These are phyloP conservation scores for Lentinula lateritia DNA, from an alignment of 768 basidiomycete genomes.

Conservation along the genomic window DNA sequence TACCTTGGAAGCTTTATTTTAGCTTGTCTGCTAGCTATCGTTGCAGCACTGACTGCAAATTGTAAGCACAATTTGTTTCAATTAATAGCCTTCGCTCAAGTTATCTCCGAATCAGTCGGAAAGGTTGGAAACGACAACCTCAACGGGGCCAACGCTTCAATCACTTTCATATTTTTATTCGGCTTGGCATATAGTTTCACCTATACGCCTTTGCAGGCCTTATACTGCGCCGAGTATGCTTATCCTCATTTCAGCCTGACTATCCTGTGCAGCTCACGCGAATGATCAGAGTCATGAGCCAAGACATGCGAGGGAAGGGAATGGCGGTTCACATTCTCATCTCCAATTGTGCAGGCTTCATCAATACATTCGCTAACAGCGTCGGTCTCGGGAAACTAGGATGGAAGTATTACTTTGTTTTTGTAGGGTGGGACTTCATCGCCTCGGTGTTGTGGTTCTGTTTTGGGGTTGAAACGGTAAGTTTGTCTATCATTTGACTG, in stretches of 20 bases:
- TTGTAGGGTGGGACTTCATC: conserved; percentile 18
- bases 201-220: conserved; percentile 20
- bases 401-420: conserved; percentile 23
- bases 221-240: conserved; percentile 21
- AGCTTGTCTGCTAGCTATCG: conserved; percentile 16
- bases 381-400: conserved; percentile 16
- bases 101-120: conserved; percentile 11
- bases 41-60: conserved; percentile 18
- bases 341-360: conserved; percentile 21
- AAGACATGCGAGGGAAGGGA: conserved; percentile 21
- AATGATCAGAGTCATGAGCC: conserved; percentile 17
- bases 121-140: conserved; percentile 13
- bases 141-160: conserved; percentile 19
- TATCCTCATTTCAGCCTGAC: too few species aligned
- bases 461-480: conserved; percentile 19
- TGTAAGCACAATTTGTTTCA: conserved; percentile 7
- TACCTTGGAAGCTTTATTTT: conserved; percentile 16
- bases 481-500: not conserved
- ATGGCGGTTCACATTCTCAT: conserved; percentile 23
- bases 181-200: conserved; percentile 20
- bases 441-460: conserved; percentile 19
- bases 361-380: conserved; percentile 21
- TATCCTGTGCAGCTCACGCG: not conserved
- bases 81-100: not conserved
- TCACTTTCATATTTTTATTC: conserved; percentile 20